phyloP scores from a whole-genome alignment of 306 rosid genomes.

The Neltuma alba region DNA sequence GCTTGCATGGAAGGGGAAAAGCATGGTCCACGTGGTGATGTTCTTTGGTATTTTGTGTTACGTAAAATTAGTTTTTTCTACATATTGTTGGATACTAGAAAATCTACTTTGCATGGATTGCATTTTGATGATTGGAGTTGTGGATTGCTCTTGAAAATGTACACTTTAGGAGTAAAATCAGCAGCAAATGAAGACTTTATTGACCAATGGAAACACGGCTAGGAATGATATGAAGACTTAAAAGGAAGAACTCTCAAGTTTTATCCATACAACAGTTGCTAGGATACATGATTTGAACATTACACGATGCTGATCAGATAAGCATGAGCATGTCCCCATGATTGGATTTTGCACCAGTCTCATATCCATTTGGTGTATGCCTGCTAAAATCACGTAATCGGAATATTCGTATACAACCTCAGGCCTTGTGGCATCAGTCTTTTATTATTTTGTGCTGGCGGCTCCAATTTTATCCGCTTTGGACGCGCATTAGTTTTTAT shows the following conservation, averaged over 20 bases:
- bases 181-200: neutral
- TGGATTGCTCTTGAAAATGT: slow-evolving; percentile 13
- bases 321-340: neutral
- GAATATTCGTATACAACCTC: neutral
- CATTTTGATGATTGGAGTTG: slow-evolving; percentile 11
- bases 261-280: neutral
- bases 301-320: neutral
- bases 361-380: neutral
- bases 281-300: neutral
- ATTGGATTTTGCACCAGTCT: neutral
- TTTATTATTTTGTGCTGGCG: neutral
- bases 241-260: neutral
- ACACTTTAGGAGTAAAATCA: neutral
- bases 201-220: neutral
- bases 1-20: slow-evolving; percentile 37
- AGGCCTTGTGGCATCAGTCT: neutral
- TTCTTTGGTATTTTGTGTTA: neutral
- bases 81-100: neutral
- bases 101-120: neutral
- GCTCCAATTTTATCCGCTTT: neutral
- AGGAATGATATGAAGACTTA: neutral
- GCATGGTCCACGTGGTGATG: slow-evolving; percentile 25
- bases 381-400: neutral
- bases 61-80: neutral
- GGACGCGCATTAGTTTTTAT: neutral